These are phyloP conservation scores for Syncephalastrum contaminatum DNA, from an alignment of 371 early-diverging fungal species.

Conservation along the genomic window DNA sequence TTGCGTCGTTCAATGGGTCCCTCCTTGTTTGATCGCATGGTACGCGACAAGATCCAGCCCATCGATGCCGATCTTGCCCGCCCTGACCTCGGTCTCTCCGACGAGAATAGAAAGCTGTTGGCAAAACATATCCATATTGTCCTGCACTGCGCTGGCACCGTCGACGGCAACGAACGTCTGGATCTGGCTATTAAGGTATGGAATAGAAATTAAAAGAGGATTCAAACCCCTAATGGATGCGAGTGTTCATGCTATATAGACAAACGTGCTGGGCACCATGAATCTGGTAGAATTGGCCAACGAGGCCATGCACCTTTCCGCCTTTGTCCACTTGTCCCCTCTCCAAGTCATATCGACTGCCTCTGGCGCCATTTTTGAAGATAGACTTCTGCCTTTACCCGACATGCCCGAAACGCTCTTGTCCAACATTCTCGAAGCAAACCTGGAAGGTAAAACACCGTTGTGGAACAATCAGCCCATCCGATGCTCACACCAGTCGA, in stretches of 20 bases:
- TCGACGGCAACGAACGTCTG: conserved; percentile 54
- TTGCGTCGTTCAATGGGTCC: conserved; percentile 44
- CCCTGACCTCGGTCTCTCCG: conserved; percentile 48
- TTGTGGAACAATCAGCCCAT: conserved; percentile 11
- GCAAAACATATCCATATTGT: conserved; percentile 45
- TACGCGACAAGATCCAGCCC: conserved; percentile 54
- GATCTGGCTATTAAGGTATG: conserved; percentile 52
- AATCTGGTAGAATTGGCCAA: conserved; percentile 53
- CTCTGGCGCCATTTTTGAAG: conserved; percentile 30
- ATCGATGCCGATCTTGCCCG: conserved; percentile 52
- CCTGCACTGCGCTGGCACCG: conserved; percentile 58
- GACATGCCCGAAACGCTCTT: conserved; percentile 42
- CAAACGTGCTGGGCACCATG: conserved; percentile 55
- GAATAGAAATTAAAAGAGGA: neutral
- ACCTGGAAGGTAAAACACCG: conserved; percentile 15
- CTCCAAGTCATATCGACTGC: conserved; percentile 28
- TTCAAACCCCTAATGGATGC: neutral
- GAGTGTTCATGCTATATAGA: conserved; percentile 21
- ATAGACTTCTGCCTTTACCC: conserved; percentile 46
- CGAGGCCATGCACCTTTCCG: conserved; percentile 42
- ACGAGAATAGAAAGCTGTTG: conserved; percentile 39
- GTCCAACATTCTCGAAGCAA: conserved; percentile 15
- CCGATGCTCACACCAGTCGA: neutral
- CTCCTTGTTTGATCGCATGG: conserved; percentile 31
- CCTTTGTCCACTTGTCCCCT: conserved; percentile 55